Conservation (phyloP, 2,329 filamentous ascomycete genomes). For the Hysterium pulicare region DNA sequence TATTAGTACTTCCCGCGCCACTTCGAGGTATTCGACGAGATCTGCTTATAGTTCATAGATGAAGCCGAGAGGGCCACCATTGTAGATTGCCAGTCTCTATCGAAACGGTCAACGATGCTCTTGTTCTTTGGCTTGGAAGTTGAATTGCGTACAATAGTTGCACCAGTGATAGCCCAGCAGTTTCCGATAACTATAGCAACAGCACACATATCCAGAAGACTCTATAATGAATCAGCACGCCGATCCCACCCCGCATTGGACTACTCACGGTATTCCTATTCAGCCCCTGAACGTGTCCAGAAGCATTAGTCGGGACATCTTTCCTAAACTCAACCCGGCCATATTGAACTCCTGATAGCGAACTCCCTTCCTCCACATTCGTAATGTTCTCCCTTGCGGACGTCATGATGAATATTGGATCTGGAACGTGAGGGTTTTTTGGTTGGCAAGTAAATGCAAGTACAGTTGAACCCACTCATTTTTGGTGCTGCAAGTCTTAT, state of each 20-base stretch:
- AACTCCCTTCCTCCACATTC: neutral
- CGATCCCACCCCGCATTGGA: too few relatives aligned
- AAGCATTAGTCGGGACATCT: neutral
- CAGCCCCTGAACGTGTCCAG: conserved; percentile 2
- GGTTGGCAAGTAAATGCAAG: too few relatives aligned
- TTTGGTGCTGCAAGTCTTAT: too few relatives aligned
- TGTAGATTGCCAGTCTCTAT: conserved; percentile 11
- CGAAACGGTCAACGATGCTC: neutral
- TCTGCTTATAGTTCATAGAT: conserved; percentile 29
- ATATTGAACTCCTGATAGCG: neutral
- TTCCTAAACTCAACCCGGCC: neutral
- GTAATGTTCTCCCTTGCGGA: neutral
- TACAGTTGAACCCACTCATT: too few relatives aligned
- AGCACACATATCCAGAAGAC: conserved; percentile 3
- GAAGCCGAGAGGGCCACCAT: conserved; percentile 34
- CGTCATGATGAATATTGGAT: neutral
- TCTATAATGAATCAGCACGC: too few relatives aligned
- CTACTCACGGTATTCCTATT: too few relatives aligned
- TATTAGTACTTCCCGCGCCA: too few relatives aligned
- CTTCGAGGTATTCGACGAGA: too few relatives aligned
- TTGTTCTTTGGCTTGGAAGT: neutral
- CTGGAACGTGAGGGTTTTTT: too few relatives aligned
- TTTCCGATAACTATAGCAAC: conserved; percentile 5
- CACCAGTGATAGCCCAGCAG: conserved; percentile 6
- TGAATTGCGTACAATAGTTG: neutral